phyloP scores from a whole-genome alignment of 306 rosid species.

The Clitoria ternatea region DNA sequence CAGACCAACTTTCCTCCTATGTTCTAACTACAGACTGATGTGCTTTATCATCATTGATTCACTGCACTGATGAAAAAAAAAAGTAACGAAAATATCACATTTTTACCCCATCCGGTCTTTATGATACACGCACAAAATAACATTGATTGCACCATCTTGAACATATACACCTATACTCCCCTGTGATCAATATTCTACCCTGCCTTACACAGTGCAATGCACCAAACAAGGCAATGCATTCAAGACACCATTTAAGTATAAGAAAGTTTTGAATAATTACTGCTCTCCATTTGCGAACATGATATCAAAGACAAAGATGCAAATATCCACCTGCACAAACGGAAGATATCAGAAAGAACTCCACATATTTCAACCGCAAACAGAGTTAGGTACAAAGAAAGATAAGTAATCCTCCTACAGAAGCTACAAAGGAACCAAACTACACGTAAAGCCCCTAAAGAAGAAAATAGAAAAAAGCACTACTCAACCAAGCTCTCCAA shows the following conservation, averaged over 20 bases:
- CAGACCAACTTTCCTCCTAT: constrained; percentile 14
- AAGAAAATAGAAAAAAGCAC: neutral
- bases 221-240: constrained; percentile 15
- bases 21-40: constrained; percentile 5
- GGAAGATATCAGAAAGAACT: constrained; percentile 29
- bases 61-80: neutral
- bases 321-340: constrained; percentile 74
- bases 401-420: neutral
- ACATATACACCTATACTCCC: neutral
- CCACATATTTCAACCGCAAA: constrained; percentile 19
- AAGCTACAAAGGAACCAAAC: neutral
- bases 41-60: constrained; percentile 6
- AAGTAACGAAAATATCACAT: neutral
- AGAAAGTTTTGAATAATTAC: too few relatives aligned
- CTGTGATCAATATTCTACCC: neutral
- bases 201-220: neutral
- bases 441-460: neutral
- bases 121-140: neutral
- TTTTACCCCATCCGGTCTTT: constrained; percentile 1
- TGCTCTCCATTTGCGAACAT: constrained; percentile 80
- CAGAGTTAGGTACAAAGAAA: neutral
- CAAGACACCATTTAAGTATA: constrained; percentile 12
- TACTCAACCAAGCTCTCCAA: neutral
- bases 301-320: constrained; percentile 81
- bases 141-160: neutral